Conservation (phyloP, 1,284 basidiomycete genomes). For the Mycosarcoma maydis region DNA sequence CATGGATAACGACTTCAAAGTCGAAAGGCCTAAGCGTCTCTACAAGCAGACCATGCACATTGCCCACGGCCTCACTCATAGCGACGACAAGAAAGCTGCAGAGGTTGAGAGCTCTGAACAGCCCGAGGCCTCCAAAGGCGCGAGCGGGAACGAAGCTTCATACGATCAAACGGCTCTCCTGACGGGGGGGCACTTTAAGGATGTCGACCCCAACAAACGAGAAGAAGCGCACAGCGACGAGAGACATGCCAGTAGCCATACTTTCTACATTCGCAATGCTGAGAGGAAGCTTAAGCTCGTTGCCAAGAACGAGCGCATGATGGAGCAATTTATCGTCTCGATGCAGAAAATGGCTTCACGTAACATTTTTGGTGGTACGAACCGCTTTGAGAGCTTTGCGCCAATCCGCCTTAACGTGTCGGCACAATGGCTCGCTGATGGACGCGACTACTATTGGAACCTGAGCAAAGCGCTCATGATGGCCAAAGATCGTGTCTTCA, state of each 20-base stretch:
- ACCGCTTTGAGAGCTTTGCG: constrained; percentile 83
- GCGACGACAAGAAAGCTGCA: constrained; percentile 33
- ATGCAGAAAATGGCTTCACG: constrained; percentile 83
- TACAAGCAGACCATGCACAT: constrained; percentile 66
- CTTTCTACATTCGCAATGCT: constrained; percentile 91
- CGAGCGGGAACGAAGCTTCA: constrained; percentile 23
- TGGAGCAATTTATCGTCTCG: constrained; percentile 95
- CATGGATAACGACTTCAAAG: constrained; percentile 87
- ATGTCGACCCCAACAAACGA: constrained; percentile 32
- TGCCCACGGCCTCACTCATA: constrained; percentile 46
- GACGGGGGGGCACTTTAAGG: constrained; percentile 58
- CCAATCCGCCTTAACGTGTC: constrained; percentile 92
- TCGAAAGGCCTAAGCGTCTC: constrained; percentile 72
- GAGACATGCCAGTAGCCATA: constrained; percentile 74
- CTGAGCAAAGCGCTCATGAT: constrained; percentile 90
- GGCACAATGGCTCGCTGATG: constrained; percentile 99
- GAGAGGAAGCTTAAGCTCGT: constrained; percentile 88
- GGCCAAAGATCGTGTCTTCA: constrained; percentile 77
- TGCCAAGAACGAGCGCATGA: constrained; percentile 91
- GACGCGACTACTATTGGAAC: constrained; percentile 73
- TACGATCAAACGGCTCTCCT: constrained; percentile 58
- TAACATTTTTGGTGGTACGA: constrained; percentile 81
- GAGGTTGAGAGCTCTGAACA: constrained; percentile 41
- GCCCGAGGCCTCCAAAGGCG: constrained; percentile 13
- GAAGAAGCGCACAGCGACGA: constrained; percentile 42